phyloP scores from a whole-genome alignment of 257 asterid genomes.

The Capsicum pubescens region DNA sequence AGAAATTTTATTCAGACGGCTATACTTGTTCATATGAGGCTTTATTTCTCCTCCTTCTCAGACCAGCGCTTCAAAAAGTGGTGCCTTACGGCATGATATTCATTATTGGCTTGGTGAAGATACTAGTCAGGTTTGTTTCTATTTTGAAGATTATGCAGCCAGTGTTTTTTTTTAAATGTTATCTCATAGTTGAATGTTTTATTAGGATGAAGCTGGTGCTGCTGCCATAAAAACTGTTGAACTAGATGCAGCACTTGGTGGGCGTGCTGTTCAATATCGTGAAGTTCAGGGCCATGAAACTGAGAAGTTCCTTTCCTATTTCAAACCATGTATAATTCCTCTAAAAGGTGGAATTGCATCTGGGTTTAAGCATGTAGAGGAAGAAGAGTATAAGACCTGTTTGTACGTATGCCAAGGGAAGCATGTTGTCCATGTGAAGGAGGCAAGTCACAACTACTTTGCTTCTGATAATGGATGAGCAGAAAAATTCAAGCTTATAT shows the following conservation, averaged over 20 bases:
- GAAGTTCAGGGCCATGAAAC: constrained; percentile 98
- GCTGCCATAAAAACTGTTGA: constrained; percentile 92
- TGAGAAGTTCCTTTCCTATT: constrained; percentile 95
- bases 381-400: constrained; percentile 78
- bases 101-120: constrained; percentile 97
- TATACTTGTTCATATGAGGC: neutral
- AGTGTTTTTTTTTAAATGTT: neutral
- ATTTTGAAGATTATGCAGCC: constrained; percentile 2
- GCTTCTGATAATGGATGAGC: constrained; percentile 25
- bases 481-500: neutral
- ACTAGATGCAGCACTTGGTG: constrained; percentile 95
- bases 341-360: constrained; percentile 96
- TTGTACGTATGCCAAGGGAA: constrained; percentile 90
- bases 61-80: constrained; percentile 85
- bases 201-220: constrained; percentile 90
- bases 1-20: too few species aligned
- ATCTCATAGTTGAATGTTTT: constrained; percentile 29
- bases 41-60: constrained; percentile 47
- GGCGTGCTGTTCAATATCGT: constrained; percentile 97
- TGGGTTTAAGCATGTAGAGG: constrained; percentile 82
- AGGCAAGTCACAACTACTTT: constrained; percentile 57
- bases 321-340: constrained; percentile 97
- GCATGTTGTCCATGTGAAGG: constrained; percentile 95
- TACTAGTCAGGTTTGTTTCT: constrained; percentile 78
- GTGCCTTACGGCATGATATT: constrained; percentile 86